These are phyloP conservation scores for Colletotrichum truncatum DNA, from an alignment of 2,329 filamentous ascomycete genomes.

Conservation along the genomic window DNA sequence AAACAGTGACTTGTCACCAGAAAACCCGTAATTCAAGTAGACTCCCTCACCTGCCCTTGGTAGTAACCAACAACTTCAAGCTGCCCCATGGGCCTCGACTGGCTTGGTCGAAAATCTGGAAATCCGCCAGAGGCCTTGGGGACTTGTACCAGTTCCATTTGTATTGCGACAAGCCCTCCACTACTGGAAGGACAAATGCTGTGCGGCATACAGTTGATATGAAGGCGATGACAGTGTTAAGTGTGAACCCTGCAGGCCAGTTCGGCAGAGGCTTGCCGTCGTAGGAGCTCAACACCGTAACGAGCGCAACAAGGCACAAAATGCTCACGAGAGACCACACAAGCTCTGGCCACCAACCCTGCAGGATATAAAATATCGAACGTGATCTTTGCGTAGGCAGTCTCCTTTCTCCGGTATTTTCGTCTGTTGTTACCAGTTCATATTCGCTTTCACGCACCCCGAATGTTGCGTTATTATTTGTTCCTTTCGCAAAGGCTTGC, in stretches of 20 bases:
- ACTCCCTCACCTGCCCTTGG: conserved; percentile 10
- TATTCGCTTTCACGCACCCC: not conserved
- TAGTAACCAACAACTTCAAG: conserved; percentile 18
- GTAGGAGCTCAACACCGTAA: conserved; percentile 17
- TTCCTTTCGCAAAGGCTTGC: not conserved
- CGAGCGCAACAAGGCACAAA: conserved; percentile 33
- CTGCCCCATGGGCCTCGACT: conserved; percentile 32
- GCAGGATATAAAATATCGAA: not conserved
- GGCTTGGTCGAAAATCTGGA: conserved; percentile 29
- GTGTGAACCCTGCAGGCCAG: conserved; percentile 35
- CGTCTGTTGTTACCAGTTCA: not conserved
- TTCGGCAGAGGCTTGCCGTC: conserved; percentile 35
- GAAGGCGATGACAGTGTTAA: conserved; percentile 40
- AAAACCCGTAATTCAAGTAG: too few species aligned
- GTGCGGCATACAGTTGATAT: conserved; percentile 36
- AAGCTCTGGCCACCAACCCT: conserved; percentile 13
- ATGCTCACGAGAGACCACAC: not conserved
- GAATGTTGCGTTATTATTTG: not conserved
- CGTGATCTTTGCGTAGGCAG: not conserved
- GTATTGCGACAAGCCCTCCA: conserved; percentile 35
- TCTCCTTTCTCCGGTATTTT: not conserved
- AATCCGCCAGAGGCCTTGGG: conserved; percentile 25
- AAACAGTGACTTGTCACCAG: not conserved
- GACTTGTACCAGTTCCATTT: conserved; percentile 33
- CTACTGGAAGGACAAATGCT: conserved; percentile 35